Evolutionary conservation across 306 rosid species (phyloP).

Genomic region (Echinosophora koreensis): DNA sequence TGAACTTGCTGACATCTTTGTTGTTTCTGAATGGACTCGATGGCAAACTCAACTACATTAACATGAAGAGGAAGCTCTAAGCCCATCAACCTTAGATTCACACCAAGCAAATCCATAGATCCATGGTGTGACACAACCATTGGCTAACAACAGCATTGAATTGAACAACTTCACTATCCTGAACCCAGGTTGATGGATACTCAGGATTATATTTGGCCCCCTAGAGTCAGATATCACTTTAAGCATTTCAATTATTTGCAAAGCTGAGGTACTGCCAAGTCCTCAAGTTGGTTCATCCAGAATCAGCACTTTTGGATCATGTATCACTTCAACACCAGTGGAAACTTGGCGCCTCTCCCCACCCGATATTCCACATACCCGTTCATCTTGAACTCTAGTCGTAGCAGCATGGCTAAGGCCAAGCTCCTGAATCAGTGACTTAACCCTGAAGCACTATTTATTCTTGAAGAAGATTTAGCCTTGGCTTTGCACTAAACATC

Average conservation of each 20-base stretch:
- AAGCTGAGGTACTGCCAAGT: constrained; percentile 77
- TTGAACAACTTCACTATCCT: constrained; percentile 73
- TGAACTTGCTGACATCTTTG: constrained; percentile 33
- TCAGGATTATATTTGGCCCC: constrained; percentile 69
- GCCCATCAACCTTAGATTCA: constrained; percentile 68
- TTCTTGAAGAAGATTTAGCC: constrained; percentile 56
- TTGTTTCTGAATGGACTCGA: constrained; percentile 65
- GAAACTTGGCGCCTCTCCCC: constrained; percentile 83
- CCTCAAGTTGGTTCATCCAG: constrained; percentile 90
- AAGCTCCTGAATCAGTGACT: constrained; percentile 67
- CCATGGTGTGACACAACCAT: constrained; percentile 78
- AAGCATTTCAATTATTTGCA: constrained; percentile 76
- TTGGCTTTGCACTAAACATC: constrained; percentile 72
- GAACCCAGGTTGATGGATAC: constrained; percentile 84
- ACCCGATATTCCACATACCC: constrained; percentile 74
- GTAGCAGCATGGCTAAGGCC: constrained; percentile 67
- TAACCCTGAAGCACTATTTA: constrained; percentile 59
- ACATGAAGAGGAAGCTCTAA: constrained; percentile 75
- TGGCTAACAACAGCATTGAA: constrained; percentile 65
- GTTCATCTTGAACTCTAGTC: constrained; percentile 72
- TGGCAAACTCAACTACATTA: constrained; percentile 76
- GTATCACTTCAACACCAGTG: constrained; percentile 81
- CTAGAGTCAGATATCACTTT: constrained; percentile 73
- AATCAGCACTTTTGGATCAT: constrained; percentile 74
- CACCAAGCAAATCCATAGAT: constrained; percentile 64